phyloP scores from a whole-genome alignment of 352 stramenopile genomes.

The Globisporangium nunn region DNA sequence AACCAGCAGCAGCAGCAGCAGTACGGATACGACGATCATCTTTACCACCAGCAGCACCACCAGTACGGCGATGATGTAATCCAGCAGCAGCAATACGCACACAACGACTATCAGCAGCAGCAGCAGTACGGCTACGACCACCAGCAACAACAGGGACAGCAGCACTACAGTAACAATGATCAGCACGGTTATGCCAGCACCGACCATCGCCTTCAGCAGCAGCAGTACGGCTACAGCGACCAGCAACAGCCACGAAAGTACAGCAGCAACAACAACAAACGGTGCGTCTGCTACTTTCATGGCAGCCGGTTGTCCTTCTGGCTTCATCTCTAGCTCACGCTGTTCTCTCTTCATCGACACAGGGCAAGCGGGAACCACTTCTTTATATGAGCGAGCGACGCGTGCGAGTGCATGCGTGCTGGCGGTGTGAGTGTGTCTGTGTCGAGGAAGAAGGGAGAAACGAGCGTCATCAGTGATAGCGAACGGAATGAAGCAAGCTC shows the following conservation, averaged over 20 bases:
- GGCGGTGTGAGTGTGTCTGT: not conserved
- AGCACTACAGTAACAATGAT: conserved; percentile 12
- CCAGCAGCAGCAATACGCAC: conserved; percentile 6
- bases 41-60: not conserved
- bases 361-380: conserved; percentile 3
- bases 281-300: conserved; percentile 1
- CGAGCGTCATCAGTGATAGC: not conserved
- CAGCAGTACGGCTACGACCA: not conserved
- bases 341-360: not conserved
- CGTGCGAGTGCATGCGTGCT: not conserved
- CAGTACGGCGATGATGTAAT: not conserved
- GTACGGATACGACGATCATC: conserved; percentile 2
- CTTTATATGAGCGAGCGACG: conserved; percentile 1
- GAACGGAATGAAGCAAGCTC: conserved; percentile 4
- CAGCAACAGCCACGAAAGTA: conserved; percentile 7
- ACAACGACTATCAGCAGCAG: not conserved
- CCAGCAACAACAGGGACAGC: conserved; percentile 5
- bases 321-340: not conserved
- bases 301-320: not conserved
- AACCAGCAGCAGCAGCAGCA: conserved; percentile 23
- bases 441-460: not conserved
- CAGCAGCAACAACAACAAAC: conserved; percentile 6
- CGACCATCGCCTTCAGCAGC: conserved; percentile 1
- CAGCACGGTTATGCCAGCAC: not conserved
- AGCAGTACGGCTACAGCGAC: conserved; percentile 9